Percentiles rank a stretch among this genome's conserved stretches.
Conservation (phyloP, 495 filamentous ascomycete genomes). For the Thozetella sp. region DNA sequence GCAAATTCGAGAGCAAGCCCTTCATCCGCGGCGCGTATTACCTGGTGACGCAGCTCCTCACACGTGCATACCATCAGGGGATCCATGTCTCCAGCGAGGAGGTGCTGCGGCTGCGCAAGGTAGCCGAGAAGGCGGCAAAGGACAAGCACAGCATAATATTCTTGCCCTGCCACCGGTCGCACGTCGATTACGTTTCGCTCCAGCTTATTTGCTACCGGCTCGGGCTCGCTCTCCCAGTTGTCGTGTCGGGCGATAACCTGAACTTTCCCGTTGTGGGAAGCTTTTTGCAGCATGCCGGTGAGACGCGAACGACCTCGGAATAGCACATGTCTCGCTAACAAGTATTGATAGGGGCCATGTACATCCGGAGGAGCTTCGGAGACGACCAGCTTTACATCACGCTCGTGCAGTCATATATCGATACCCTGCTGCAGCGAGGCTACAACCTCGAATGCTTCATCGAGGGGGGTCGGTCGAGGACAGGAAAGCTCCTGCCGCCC, state of each 20-base stretch:
- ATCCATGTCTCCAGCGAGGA: conserved; percentile 96
- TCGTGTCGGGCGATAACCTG: conserved; percentile 94
- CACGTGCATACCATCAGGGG: conserved; percentile 94
- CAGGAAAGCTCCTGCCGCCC: conserved; percentile 88
- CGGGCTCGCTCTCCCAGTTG: conserved; percentile 85
- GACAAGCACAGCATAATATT: conserved; percentile 97
- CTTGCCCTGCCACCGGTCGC: conserved; percentile 89
- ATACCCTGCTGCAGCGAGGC: conserved; percentile 85
- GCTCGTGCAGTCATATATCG: conserved; percentile 93
- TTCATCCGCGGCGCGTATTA: conserved; percentile 96
- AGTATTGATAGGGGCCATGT: conserved; percentile 75
- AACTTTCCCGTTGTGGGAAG: conserved; percentile 89
- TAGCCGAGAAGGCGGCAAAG: conserved; percentile 78
- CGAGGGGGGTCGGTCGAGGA: conserved; percentile 89
- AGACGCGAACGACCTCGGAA: conserved; percentile 13
- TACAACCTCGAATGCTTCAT: conserved; percentile 98
- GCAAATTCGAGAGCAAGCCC: conserved; percentile 94
- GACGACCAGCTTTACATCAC: conserved; percentile 89
- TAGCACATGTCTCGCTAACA: conserved; percentile 1
- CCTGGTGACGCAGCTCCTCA: conserved; percentile 81
- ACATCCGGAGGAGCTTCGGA: conserved; percentile 89
- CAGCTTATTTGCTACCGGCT: conserved; percentile 95
- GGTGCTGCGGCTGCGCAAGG: conserved; percentile 75
- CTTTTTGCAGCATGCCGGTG: conserved; percentile 90
- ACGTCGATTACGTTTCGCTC: conserved; percentile 93